Evolutionary conservation across 139 green algal species (phyloP).

Genomic region (Chlamydomonas sphaeroides): DNA sequence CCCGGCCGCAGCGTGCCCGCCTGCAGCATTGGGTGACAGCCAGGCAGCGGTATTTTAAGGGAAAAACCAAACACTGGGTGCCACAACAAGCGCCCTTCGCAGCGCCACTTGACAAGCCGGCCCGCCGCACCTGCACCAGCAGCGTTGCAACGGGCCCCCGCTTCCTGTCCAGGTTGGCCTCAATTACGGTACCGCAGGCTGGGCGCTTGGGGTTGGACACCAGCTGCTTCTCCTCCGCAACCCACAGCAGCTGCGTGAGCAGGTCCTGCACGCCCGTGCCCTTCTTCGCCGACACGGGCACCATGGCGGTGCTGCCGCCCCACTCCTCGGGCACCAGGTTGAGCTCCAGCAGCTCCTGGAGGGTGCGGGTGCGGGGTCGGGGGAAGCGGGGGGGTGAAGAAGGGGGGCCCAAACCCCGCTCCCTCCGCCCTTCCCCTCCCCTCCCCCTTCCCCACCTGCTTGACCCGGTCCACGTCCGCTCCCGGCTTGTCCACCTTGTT

Average conservation of each 20-base stretch:
- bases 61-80: too few relatives aligned
- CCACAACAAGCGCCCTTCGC: too few relatives aligned
- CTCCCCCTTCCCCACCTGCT: constrained; percentile 51
- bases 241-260: constrained; percentile 70
- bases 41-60: too few relatives aligned
- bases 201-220: constrained; percentile 75
- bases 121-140: constrained; percentile 82
- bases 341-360: constrained; percentile 85
- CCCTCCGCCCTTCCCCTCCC: not conserved
- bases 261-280: constrained; percentile 55
- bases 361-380: not conserved
- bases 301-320: constrained; percentile 92
- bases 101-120: too few relatives aligned
- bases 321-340: constrained; percentile 96
- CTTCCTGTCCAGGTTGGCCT: constrained; percentile 91
- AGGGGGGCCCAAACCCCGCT: not conserved
- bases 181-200: constrained; percentile 92
- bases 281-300: constrained; percentile 91
- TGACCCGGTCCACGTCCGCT: constrained; percentile 90
- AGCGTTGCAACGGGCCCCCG: constrained; percentile 87
- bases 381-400: not conserved
- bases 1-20: constrained; percentile 88
- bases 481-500: constrained; percentile 97
- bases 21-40: too few relatives aligned
- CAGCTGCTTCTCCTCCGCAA: constrained; percentile 90